These are phyloP conservation scores for Magnaporthales sp. DNA, from an alignment of 2,329 filamentous ascomycete species.

Conservation along the genomic window DNA sequence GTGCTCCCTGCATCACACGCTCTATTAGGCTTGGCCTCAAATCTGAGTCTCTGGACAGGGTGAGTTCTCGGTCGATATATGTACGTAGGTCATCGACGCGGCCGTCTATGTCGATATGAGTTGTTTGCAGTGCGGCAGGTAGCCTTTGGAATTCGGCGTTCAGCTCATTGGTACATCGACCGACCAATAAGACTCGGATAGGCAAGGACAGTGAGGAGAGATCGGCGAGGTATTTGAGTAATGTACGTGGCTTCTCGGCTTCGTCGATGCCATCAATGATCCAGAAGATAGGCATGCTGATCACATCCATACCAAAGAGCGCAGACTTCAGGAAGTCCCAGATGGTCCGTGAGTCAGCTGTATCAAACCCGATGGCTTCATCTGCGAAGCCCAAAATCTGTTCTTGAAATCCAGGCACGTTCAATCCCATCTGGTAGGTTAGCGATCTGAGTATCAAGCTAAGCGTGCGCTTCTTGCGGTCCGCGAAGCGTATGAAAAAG, in stretches of 20 bases:
- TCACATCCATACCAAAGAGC: neutral
- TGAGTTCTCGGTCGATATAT: neutral
- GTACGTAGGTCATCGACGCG: neutral
- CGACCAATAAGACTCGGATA: neutral
- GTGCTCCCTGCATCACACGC: neutral
- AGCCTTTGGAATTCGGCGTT: neutral
- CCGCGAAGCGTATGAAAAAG: conserved; percentile 3
- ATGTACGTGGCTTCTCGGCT: neutral
- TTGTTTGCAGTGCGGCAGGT: neutral
- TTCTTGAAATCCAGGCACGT: neutral
- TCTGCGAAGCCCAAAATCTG: neutral
- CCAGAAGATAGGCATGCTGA: neutral
- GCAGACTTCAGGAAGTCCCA: conserved; percentile 1
- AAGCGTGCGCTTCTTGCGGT: neutral
- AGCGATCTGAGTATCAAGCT: neutral
- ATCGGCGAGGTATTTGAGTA: neutral
- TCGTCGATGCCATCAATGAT: conserved; percentile 7
- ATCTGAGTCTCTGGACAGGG: neutral
- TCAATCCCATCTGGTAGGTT: conserved; percentile 2
- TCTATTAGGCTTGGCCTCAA: neutral
- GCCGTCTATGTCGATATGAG: neutral
- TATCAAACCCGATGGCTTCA: neutral
- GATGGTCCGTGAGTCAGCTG: neutral
- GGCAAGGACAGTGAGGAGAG: neutral
- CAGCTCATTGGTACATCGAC: neutral